Evolutionary conservation across 1,284 basidiomycete species (phyloP), one percentile per base, ranked within the genome.

Genomic region (Naganishia sp.): DNA sequence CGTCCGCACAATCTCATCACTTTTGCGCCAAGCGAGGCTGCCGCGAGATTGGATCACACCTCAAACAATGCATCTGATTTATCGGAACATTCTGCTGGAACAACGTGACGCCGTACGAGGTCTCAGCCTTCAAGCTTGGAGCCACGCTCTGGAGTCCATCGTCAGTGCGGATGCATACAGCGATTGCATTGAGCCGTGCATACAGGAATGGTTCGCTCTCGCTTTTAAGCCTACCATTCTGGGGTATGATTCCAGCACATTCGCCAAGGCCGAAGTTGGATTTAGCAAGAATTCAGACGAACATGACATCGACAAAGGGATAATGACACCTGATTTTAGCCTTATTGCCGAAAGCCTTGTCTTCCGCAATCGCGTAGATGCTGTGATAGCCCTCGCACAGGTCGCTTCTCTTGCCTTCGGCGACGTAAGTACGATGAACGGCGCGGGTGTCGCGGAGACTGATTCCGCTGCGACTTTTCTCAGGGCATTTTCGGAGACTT

Each of bases 231-330:
- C 95, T 0, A 84, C 97, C 35, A 94, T n/a, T 71, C 71, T 53
- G n/a, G 61, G 61, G 25, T 63, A 45, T 31, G 23, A 41, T 3
- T 3, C 35, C 41, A n/a, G 9, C 15, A 31, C 58, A 39, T 63
- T 50, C 42, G 51, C 53, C 28, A 51, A 42, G 0, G 61, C 61
- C 6, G 41, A 63, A 21, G 42, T 54, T 5, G 60, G 53, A 6
- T 54, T 67, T 10, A 53, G 70, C 6, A 65, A 67, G 3, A 80
- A 72, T 2, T 71, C 83, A 4, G 88, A 92, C 74, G 84, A 87
- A 41, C 90, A 99, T 76, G 95, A 97, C 72, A 90, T 99, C 32
- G 96, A 99, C 82, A 98, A 94, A 82, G 90, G 90, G 67, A 94
- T 99, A 86, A 83, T 98, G 54, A 84, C 87, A 0, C 94, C 98